Base-by-base conservation (phyloP, 805 yeast species). In the Wilhelminamyces savonicus region DNA sequence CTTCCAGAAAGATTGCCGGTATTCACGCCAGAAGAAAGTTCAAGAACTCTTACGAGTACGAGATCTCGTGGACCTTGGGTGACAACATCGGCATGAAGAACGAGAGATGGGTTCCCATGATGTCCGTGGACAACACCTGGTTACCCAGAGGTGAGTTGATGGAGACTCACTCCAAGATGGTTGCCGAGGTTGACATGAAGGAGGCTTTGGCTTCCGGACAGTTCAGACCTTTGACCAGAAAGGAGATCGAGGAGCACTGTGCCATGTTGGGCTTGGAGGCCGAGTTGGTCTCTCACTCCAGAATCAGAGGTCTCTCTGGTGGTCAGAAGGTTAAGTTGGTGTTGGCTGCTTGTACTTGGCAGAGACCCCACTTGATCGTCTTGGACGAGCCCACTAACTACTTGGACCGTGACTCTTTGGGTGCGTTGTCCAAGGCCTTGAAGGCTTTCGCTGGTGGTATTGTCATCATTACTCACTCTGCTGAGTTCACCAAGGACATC, bases 181-280 rank as follows among this genome's bases (percentile, higher is more conserved):
- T 94, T 71, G 97, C 97, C 67, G 98, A 94, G 78, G 97, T 92
- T 65, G 99, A 94, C 72, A 90, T 92, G 98, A 92, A 92, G 83
- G 99, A 90, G 78, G 98, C 99, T 69, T 81, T 92, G 65, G 97
- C 97, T 62, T 90, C 97, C 56, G 99, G 98, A 77, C 98, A 92
- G 78, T 92, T 92, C 94, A 87, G 99, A 75, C 92, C 98, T 42
- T 83, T 92, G 69, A 92, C 97, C 70, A 88, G 98, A 82, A 92
- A 92, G 81, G 98, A 92, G 76, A 92, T 92, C 59, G 98, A 92
- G 82, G 82, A 78, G 59, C 98, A 92, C 76, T 92, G 98, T 77
- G 78, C 88, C 53, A 83, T 87, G 90, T 76, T 92, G 72, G 98
- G 98, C 76, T 77, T 92, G 65, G 98, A 92, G 50, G 80, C 97